Conservation (phyloP, 257 asterid genomes). For the Nicotiana noctiflora region DNA sequence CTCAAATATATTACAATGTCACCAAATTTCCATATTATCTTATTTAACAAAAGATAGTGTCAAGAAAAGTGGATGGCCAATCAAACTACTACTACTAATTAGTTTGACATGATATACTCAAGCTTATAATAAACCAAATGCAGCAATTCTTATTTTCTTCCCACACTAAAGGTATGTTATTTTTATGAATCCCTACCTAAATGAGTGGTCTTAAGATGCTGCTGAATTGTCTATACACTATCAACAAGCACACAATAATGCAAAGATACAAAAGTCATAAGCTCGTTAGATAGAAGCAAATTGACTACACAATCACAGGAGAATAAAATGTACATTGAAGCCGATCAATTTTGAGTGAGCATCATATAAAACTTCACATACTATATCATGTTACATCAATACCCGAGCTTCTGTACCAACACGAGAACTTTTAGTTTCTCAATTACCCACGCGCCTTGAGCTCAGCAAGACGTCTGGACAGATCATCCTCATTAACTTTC, state of each 20-base stretch:
- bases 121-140: neutral
- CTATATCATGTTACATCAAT: neutral
- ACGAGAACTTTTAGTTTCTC: neutral
- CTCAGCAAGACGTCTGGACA: conserved; percentile 89
- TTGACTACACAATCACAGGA: neutral
- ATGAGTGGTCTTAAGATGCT: neutral
- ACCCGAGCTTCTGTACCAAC: neutral
- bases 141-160: neutral
- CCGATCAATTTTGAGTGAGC: neutral
- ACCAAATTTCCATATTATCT: neutral
- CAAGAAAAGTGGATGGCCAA: neutral
- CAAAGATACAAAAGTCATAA: neutral
- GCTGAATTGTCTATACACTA: neutral
- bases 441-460: conserved; percentile 87
- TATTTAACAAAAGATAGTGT: neutral
- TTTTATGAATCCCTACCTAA: neutral
- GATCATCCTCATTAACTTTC: conserved; percentile 87
- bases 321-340: neutral
- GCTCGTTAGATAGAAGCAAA: neutral
- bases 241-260: neutral
- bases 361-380: neutral
- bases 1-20: neutral
- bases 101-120: neutral
- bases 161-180: neutral
- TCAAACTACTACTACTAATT: neutral